These are phyloP conservation scores for Pontederia crassipes DNA, from an alignment of 176 grass and related monocot species.

Conservation along the genomic window DNA sequence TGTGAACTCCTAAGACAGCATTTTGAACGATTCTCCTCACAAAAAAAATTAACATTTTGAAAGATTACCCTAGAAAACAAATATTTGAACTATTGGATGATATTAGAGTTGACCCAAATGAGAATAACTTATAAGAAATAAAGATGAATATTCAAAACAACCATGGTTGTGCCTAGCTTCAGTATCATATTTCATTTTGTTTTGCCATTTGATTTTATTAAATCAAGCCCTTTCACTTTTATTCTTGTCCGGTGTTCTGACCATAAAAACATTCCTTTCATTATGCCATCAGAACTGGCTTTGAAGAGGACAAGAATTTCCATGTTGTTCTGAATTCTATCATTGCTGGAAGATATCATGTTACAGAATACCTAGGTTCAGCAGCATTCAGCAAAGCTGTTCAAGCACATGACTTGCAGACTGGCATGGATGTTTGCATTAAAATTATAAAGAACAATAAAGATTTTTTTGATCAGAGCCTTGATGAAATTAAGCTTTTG, in stretches of 20 bases:
- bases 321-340: constrained; percentile 94
- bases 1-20: too few relatives aligned
- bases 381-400: constrained; percentile 99
- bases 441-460: constrained; percentile 99
- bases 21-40: too few relatives aligned
- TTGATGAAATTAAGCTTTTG: constrained; percentile 99
- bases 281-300: constrained; percentile 70
- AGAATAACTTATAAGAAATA: too few relatives aligned
- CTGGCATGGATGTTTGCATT: constrained; percentile 96
- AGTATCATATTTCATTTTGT: too few relatives aligned
- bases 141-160: too few relatives aligned
- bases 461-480: constrained; percentile 99
- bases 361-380: constrained; percentile 89
- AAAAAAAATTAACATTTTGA: too few relatives aligned
- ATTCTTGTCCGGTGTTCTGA: constrained; percentile 19
- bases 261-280: constrained; percentile 1
- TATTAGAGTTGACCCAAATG: too few relatives aligned
- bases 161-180: too few relatives aligned
- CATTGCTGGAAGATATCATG: constrained; percentile 93
- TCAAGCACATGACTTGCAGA: constrained; percentile 96
- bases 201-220: too few relatives aligned
- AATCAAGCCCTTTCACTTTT: not conserved
- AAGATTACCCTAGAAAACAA: too few relatives aligned
- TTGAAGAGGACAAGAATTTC: constrained; percentile 99
- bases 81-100: too few relatives aligned